Evolutionary conservation across 116 monocot genomes (phyloP), one percentile per base, ranked within the genome.

Genomic region (Posidonia oceanica): DNA sequence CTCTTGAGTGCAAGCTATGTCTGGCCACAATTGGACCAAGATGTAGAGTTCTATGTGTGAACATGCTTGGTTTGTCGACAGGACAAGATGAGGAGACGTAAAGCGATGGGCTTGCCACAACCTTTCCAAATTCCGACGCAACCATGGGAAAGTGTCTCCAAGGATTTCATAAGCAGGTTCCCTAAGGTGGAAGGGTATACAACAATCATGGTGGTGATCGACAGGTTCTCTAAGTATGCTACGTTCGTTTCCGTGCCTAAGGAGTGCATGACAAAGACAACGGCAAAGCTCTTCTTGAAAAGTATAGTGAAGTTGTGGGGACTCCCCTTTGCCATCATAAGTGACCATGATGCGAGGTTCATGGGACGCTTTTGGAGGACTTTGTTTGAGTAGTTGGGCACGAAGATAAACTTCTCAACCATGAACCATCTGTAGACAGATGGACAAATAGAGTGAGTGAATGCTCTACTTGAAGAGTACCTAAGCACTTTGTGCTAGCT

Each of bases 151-250:
- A 53, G 23, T 53, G 3, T 48, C n/a, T 52, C 52, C 14, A 52
- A 52, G 22, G 68, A 69, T 16, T 69, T 69, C 68, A 69, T 69
- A 12, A 52, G 13, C 0, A 11, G n/a, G 15, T 52, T 69, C 12
- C 40, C 21, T 6, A 48, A 52, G 8, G 69, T 69, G 11, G 53
- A 69, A 4, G 54, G 36, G 11, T 2, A 20, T 48, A 10, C 51
- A 6, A 7, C 29, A 29, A 29, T 29, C 29, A 29, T 29, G 29
- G 1, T 29, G 29, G 29, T 29, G 29, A 29, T 29, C 3, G 12
- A 68, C 48, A n/a, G 12, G 10, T 68, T 68, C 22, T 68, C 67
- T 5, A 68, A 68, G 67, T 68, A 68, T 68, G 67, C 67, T 18
- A 51, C 44, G 0, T 68, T 68, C 10, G 16, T 68, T 44, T 3